Conservation (phyloP, 2,329 filamentous ascomycete species). For the Penicillium verrucosum region DNA sequence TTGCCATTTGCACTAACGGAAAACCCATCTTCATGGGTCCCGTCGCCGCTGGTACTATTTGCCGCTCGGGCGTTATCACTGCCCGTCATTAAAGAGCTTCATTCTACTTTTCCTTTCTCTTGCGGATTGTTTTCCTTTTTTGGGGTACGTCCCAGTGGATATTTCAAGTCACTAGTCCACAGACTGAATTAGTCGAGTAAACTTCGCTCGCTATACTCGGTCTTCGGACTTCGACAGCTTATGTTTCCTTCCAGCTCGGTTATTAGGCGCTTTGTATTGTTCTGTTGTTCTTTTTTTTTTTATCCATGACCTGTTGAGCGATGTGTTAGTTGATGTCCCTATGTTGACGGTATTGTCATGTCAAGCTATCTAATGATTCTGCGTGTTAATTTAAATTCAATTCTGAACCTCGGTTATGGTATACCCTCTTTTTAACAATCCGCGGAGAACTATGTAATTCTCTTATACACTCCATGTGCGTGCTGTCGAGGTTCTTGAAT, state of each 20-base stretch:
- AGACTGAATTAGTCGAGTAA: neutral
- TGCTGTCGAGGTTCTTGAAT: no score
- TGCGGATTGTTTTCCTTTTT: neutral
- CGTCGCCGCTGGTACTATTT: conserved; percentile 38
- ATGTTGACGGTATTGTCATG: conserved; percentile 8
- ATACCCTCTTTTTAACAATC: neutral
- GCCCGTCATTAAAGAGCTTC: neutral
- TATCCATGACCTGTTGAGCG: conserved; percentile 3
- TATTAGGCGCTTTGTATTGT: neutral
- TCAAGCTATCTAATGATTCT: conserved; percentile 10
- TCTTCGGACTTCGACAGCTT: neutral
- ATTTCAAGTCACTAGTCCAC: neutral
- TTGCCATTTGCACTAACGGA: conserved; percentile 36
- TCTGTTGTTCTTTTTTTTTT: neutral
- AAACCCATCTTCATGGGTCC: conserved; percentile 35
- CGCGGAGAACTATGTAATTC: accelerated
- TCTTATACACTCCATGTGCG: neutral
- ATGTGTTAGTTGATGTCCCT: conserved; percentile 10
- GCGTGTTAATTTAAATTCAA: neutral
- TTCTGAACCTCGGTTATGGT: no score
- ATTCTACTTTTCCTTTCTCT: neutral
- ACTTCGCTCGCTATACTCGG: neutral
- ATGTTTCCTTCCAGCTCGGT: neutral
- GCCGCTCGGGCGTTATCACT: conserved; percentile 27
- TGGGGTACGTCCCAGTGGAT: neutral